Conservation (phyloP, 371 early-diverging fungal genomes). For the Mortierella sp. region DNA sequence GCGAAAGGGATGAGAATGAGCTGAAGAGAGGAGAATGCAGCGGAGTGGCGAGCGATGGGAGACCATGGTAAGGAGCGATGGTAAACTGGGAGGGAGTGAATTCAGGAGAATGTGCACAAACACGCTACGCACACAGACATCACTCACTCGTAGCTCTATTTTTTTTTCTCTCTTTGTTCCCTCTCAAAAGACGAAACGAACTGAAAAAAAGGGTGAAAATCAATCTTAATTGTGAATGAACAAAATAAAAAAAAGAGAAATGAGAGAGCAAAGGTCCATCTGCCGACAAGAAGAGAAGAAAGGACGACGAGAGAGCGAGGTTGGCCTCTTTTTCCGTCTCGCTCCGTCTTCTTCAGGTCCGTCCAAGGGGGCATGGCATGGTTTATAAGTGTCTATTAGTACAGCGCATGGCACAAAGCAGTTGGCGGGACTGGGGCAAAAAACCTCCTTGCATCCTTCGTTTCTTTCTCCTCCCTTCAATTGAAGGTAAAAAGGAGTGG, state of each 20-base stretch:
- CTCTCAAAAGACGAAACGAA: too few species aligned
- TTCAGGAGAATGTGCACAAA: conserved; percentile 20
- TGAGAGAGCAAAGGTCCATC: too few species aligned
- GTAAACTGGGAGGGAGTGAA: conserved; percentile 23
- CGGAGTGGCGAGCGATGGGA: background rate
- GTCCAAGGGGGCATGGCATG: conserved; percentile 1
- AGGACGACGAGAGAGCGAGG: background rate
- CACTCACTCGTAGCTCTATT: background rate
- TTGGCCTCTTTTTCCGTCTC: background rate
- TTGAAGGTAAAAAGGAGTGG: too few species aligned
- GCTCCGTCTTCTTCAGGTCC: background rate
- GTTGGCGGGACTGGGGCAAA: too few species aligned
- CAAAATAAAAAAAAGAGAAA: too few species aligned
- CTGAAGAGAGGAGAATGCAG: background rate
- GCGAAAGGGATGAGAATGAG: background rate
- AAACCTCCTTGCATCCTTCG: background rate
- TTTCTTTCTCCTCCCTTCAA: background rate
- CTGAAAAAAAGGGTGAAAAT: too few species aligned
- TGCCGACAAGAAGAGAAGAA: too few species aligned
- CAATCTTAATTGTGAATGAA: too few species aligned
- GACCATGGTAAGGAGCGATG: conserved; percentile 1
- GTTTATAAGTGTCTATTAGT: too few species aligned
- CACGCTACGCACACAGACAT: background rate
- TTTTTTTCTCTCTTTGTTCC: too few species aligned
- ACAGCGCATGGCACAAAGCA: too few species aligned